Evolutionary conservation across 331 rosid species (phyloP), one percentile per base, ranked within the genome.

Genomic region (Erythrophleum ivorense): DNA sequence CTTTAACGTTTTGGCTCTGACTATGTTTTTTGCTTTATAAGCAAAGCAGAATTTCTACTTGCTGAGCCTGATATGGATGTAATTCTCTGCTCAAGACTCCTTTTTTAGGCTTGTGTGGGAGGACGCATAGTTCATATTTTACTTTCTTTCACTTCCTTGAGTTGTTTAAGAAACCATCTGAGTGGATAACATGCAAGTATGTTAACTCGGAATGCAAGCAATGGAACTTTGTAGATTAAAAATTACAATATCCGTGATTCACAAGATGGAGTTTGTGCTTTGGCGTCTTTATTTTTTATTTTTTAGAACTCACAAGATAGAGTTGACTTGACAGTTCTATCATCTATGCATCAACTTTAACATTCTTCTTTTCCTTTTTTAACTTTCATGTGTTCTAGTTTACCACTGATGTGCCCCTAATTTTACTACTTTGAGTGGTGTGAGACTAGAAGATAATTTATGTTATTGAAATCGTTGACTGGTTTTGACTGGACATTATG

Each of bases 221-320:
- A 81, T 77, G 75, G 72, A 76, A 81, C 87, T 82, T 87, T 79
- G 86, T 79, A 76, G 89, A 86, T 85, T 87, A 53, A 53, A 73
- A 84, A 72, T 80, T 82, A 9, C 76, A 57, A 85, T 80, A 60
- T 89, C 98, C 88, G 92, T 95, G 99, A 91, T 84, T 92, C 99
- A 95, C 92, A 88, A 78, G 97, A 83, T 88, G 81, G 78, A 78
- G 89, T 76, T 59, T 24, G 75, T 14, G 53, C 55, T 78, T 79
- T 82, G 82, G 14, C 55, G 55, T 59, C 70, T 84, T 84, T 80
- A 62, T 63, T 52, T 46, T 38, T 6, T 40, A 8, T 65, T 41
- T 57, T 38, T 57, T 13, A 15, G 55, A 76, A 88, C 75, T 95
- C 99, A 95, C 92, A 88, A 84, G 98, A 84, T 87, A 76, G 83